These are phyloP conservation scores for Xylariaceae sp. DNA, from an alignment of 2,329 filamentous ascomycete genomes.

Conservation along the genomic window DNA sequence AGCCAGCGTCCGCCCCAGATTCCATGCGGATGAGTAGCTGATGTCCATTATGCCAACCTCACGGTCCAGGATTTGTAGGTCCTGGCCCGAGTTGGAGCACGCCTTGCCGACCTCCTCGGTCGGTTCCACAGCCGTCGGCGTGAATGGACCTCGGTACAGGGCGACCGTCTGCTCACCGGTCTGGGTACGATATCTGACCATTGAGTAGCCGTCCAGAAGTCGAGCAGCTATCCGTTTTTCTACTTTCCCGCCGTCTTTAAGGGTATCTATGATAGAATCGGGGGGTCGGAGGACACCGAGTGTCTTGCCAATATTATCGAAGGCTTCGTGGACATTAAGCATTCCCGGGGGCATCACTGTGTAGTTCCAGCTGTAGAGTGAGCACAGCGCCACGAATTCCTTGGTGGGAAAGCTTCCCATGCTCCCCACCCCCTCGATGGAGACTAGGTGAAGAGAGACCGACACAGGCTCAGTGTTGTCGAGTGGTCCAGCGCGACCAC, in stretches of 20 bases:
- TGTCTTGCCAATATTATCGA: not conserved
- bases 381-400: not conserved
- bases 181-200: not conserved
- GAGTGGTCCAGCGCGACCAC: not conserved
- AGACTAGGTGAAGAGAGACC: not conserved
- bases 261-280: not conserved
- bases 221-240: not conserved
- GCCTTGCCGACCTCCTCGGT: not conserved
- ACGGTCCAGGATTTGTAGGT: not conserved
- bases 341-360: not conserved
- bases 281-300: not conserved
- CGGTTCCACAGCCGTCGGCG: not conserved
- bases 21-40: not conserved
- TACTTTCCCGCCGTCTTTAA: not conserved
- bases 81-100: not conserved
- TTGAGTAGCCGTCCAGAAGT: not conserved
- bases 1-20: not conserved
- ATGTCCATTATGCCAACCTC: not conserved
- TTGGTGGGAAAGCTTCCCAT: not conserved
- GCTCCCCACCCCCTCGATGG: not conserved
- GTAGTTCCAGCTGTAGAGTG: not conserved
- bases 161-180: not conserved
- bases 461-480: not conserved
- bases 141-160: not conserved
- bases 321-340: not conserved